Evolutionary conservation across 73 alveolate genomes (phyloP).

Genomic region (Tetrahymena elliotti): DNA sequence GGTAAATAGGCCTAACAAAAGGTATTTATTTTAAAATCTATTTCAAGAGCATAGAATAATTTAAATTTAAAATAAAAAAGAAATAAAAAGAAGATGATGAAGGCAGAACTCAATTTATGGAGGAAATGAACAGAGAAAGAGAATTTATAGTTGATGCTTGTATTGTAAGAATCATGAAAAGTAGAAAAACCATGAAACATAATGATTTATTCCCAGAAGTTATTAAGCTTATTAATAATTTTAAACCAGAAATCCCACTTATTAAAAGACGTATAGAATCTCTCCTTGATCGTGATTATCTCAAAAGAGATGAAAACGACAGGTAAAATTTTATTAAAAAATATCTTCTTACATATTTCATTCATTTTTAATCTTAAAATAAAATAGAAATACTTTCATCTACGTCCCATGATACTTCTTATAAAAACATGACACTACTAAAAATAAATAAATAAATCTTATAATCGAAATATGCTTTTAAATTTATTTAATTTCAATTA

Average conservation of each 20-base stretch:
- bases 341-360: no score
- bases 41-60: background rate
- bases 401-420: background rate
- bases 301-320: conserved; percentile 41
- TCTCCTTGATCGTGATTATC: conserved; percentile 24
- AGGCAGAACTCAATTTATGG: background rate
- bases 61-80: background rate
- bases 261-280: conserved; percentile 34
- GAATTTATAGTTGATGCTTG: conserved; percentile 29
- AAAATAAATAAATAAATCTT: background rate
- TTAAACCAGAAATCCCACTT: conserved; percentile 16
- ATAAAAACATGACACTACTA: background rate
- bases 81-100: conserved; percentile 13
- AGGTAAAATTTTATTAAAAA: background rate
- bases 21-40: background rate
- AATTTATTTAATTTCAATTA: background rate
- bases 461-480: background rate
- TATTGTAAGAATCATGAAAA: conserved; percentile 22
- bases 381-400: background rate
- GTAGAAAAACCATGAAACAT: conserved; percentile 16
- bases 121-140: conserved; percentile 12
- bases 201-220: conserved; percentile 14
- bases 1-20: conserved; percentile 9
- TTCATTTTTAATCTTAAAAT: no score
- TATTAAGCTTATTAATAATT: background rate